Percentiles rank a stretch among this genome's conserved stretches.
phyloP scores from a whole-genome alignment of 805 yeast species.

The Candida methanosorbosa region DNA sequence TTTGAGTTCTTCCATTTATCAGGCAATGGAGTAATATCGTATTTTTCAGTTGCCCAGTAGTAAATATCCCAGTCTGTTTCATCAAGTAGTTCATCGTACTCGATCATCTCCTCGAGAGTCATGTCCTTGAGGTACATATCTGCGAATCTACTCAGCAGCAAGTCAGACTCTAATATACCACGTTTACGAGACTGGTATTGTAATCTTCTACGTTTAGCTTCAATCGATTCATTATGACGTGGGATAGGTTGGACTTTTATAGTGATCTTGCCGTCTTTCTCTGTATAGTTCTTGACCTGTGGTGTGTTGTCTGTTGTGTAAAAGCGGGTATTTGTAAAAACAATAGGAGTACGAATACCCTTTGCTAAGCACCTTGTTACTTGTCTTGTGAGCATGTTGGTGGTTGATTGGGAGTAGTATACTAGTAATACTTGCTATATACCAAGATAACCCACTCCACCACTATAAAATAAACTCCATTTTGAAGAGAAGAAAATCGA shows the following conservation, averaged over 20 bases:
- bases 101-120: conserved; percentile 60
- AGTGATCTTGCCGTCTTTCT: conserved; percentile 35
- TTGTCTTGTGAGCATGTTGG: too few relatives aligned
- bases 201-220: conserved; percentile 76
- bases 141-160: conserved; percentile 79
- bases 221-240: conserved; percentile 64
- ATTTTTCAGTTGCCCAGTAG: conserved; percentile 93
- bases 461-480: too few relatives aligned
- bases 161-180: conserved; percentile 90
- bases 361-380: neutral
- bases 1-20: conserved; percentile 70
- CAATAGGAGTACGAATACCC: neutral
- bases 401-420: too few relatives aligned
- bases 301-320: neutral
- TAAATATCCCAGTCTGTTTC: conserved; percentile 99
- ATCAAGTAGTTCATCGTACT: conserved; percentile 78
- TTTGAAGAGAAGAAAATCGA: too few relatives aligned
- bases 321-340: too few relatives aligned
- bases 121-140: conserved; percentile 56
- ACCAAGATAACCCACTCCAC: too few relatives aligned
- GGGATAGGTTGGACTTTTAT: conserved; percentile 73
- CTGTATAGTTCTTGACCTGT: conserved; percentile 3
- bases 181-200: conserved; percentile 89
- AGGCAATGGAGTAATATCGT: conserved; percentile 76
- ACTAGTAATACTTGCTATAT: too few relatives aligned